Evolutionary conservation across 2,329 filamentous ascomycete genomes (phyloP).

Genomic region (Pyricularia pennisetigena): DNA sequence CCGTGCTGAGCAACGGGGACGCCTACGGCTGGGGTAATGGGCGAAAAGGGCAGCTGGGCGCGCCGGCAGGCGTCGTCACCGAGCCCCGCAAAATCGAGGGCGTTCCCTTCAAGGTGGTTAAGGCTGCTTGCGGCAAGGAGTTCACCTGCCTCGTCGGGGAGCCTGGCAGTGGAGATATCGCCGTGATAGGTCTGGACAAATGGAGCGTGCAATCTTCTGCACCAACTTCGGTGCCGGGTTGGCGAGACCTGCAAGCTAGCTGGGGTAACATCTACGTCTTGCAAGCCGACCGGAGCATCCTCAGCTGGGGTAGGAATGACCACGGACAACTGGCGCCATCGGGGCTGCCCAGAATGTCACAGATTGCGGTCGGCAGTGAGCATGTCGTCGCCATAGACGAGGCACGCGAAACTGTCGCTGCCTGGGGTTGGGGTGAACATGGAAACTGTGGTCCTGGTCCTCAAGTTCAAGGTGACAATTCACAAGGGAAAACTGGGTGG

Average conservation of each 20-base stretch:
- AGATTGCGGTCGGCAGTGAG: constrained; percentile 80
- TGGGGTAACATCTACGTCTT: constrained; percentile 79
- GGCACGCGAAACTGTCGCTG: constrained; percentile 52
- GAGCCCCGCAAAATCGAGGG: constrained; percentile 50
- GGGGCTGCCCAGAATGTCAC: constrained; percentile 36
- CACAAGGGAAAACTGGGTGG: constrained; percentile 51
- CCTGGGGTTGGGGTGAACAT: constrained; percentile 97
- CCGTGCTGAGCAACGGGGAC: constrained; percentile 62
- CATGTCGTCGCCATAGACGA: constrained; percentile 67
- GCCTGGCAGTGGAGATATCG: constrained; percentile 45
- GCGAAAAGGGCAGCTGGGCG: constrained; percentile 74
- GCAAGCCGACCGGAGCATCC: constrained; percentile 45
- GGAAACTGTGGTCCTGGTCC: constrained; percentile 87
- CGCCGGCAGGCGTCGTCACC: constrained; percentile 41
- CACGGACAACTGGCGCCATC: constrained; percentile 73
- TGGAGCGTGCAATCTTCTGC: constrained; percentile 52
- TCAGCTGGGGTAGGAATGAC: constrained; percentile 76
- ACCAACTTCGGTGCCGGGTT: constrained; percentile 42
- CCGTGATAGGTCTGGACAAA: constrained; percentile 66
- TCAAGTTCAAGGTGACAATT: constrained; percentile 40
- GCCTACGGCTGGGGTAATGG: constrained; percentile 85
- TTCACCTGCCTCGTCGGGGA: constrained; percentile 65
- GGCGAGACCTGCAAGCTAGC: constrained; percentile 63
- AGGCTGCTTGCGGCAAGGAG: constrained; percentile 72
- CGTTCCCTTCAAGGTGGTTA: constrained; percentile 50